phyloP scores from a whole-genome alignment of 768 basidiomycete species.

The Leccinellum rugosiceps region DNA sequence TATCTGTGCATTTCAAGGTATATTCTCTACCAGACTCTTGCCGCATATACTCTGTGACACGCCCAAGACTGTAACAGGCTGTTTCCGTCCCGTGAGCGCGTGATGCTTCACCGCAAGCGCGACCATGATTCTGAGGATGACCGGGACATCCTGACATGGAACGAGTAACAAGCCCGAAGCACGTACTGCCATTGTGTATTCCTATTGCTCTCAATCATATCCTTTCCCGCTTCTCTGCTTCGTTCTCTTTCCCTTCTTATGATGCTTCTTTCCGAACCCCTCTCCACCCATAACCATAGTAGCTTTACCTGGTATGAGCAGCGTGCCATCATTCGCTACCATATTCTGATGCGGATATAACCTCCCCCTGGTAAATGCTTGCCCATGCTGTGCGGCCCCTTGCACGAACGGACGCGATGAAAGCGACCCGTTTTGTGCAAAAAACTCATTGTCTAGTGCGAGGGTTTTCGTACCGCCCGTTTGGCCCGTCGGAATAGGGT shows the following conservation, averaged over 20 bases:
- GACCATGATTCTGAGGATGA: slow-evolving; percentile 63
- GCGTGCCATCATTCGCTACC: slow-evolving; percentile 76
- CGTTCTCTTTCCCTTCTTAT: slow-evolving; percentile 75
- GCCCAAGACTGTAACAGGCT: slow-evolving; percentile 62
- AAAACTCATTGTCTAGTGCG: slow-evolving; percentile 82
- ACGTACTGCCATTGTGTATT: background rate
- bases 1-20: slow-evolving; percentile 67
- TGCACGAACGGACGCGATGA: slow-evolving; percentile 63
- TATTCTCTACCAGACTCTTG: background rate
- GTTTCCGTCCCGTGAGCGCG: slow-evolving; percentile 64
- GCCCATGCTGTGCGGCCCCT: slow-evolving; percentile 52
- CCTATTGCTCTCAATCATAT: slow-evolving; percentile 56
- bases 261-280: slow-evolving; percentile 68
- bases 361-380: slow-evolving; percentile 59
- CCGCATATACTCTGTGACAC: background rate
- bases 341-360: slow-evolving; percentile 83
- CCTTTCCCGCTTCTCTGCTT: slow-evolving; percentile 94
- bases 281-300: slow-evolving; percentile 41
- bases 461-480: slow-evolving; percentile 50
- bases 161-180: slow-evolving; percentile 37
- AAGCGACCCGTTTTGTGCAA: slow-evolving; percentile 51
- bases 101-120: slow-evolving; percentile 69
- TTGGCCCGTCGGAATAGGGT: slow-evolving; percentile 26
- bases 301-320: slow-evolving; percentile 42
- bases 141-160: slow-evolving; percentile 68